phyloP scores from a whole-genome alignment of 2,329 filamentous ascomycete genomes.

The Pseudogymnoascus sp. region DNA sequence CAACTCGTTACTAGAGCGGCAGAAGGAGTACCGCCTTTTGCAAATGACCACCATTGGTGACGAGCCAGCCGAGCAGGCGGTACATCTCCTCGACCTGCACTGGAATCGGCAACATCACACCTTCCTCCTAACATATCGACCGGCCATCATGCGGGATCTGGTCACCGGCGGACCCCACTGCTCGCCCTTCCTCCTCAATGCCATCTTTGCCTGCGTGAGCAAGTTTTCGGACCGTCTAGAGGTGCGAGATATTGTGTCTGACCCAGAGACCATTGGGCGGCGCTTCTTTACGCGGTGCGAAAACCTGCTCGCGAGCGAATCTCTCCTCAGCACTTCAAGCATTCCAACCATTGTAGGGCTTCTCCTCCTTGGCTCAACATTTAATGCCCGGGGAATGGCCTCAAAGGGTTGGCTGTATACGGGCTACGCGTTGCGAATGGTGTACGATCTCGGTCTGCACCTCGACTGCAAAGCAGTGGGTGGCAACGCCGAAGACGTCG shows the following conservation, averaged over 20 bases:
- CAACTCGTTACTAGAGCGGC: slow-evolving; percentile 15
- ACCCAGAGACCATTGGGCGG: slow-evolving; percentile 21
- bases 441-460: slow-evolving; percentile 36
- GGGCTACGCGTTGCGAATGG: slow-evolving; percentile 36
- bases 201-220: slow-evolving; percentile 29
- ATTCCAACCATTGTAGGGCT: slow-evolving; percentile 26
- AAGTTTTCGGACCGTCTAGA: slow-evolving; percentile 25
- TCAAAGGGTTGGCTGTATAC: slow-evolving; percentile 33
- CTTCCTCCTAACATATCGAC: slow-evolving; percentile 34
- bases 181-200: slow-evolving; percentile 34
- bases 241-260: slow-evolving; percentile 18
- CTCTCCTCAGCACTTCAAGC: slow-evolving; percentile 18
- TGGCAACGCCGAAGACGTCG: slow-evolving; percentile 24
- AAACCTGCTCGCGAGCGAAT: slow-evolving; percentile 20
- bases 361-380: slow-evolving; percentile 25
- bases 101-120: slow-evolving; percentile 36
- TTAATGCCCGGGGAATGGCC: slow-evolving; percentile 22
- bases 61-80: slow-evolving; percentile 27
- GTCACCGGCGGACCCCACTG: slow-evolving; percentile 30
- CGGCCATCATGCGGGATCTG: slow-evolving; percentile 34
- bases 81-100: slow-evolving; percentile 34
- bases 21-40: slow-evolving; percentile 11
- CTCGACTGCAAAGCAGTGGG: slow-evolving; percentile 29
- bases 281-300: slow-evolving; percentile 24
- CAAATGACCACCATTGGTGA: slow-evolving; percentile 26